These are phyloP conservation scores for Colletotrichum sp. DNA, from an alignment of 2,329 filamentous ascomycete species.

Conservation along the genomic window DNA sequence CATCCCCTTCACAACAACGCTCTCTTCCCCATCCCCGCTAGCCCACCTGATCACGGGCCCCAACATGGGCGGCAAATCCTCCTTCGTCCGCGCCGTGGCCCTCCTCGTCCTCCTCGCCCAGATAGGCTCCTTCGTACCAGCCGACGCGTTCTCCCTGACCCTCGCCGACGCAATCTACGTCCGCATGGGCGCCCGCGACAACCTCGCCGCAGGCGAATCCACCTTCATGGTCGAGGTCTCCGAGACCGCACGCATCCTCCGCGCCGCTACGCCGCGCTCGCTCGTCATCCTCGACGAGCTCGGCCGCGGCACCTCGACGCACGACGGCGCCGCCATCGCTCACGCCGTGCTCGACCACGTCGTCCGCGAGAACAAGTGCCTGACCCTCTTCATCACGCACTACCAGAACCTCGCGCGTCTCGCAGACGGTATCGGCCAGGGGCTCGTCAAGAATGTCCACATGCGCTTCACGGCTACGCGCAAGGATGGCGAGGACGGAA, in stretches of 20 bases:
- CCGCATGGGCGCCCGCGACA: slow-evolving; percentile 94
- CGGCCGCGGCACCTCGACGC: slow-evolving; percentile 89
- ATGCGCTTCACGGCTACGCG: slow-evolving; percentile 77
- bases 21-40: slow-evolving; percentile 69
- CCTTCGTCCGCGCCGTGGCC: slow-evolving; percentile 90
- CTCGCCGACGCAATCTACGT: slow-evolving; percentile 93
- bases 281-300: slow-evolving; percentile 95
- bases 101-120: slow-evolving; percentile 94
- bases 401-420: slow-evolving; percentile 85
- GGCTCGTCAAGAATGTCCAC: slow-evolving; percentile 82
- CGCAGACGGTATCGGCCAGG: slow-evolving; percentile 67
- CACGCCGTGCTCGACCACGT: slow-evolving; percentile 89
- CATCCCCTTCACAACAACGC: slow-evolving; percentile 85
- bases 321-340: slow-evolving; percentile 95
- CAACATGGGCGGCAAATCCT: slow-evolving; percentile 99
- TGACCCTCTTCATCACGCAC: slow-evolving; percentile 97
- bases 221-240: slow-evolving; percentile 99
- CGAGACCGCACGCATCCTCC: slow-evolving; percentile 90
- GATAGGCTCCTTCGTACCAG: slow-evolving; percentile 92
- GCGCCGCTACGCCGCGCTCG: slow-evolving; percentile 82
- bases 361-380: slow-evolving; percentile 72
- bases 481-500: slow-evolving; percentile 7
- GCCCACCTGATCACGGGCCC: slow-evolving; percentile 93
- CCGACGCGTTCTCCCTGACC: slow-evolving; percentile 74
- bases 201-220: slow-evolving; percentile 91